Percentiles rank a stretch among this genome's conserved stretches.
Evolutionary conservation across 495 filamentous ascomycete species (phyloP).

Genomic region (Aspergillus ellipticus): DNA sequence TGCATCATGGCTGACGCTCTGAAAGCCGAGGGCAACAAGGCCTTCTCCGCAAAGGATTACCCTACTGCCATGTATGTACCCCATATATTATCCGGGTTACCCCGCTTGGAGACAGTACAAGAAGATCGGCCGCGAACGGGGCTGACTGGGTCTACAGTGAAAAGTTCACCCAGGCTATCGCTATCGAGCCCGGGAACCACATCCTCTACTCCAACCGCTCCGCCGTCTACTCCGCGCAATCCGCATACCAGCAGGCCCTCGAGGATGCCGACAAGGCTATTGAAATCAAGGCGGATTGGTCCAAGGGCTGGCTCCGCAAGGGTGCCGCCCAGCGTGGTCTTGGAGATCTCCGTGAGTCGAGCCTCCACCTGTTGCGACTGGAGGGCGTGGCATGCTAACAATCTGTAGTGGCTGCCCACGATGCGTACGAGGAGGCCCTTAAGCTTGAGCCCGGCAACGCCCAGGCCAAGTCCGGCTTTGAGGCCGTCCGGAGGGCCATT

Average conservation of each 20-base stretch:
- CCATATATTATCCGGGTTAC: conserved; percentile 34
- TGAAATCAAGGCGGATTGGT: conserved; percentile 95
- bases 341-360: conserved; percentile 67
- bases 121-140: neutral
- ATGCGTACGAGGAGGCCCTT: conserved; percentile 88
- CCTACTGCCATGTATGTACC: conserved; percentile 82
- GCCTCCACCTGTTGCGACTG: neutral
- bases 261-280: conserved; percentile 90
- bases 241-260: conserved; percentile 77
- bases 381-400: conserved; percentile 10
- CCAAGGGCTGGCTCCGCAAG: conserved; percentile 91
- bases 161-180: conserved; percentile 91
- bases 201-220: conserved; percentile 98
- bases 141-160: conserved; percentile 52
- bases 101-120: conserved; percentile 8
- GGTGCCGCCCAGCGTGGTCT: conserved; percentile 84
- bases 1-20: conserved; percentile 58
- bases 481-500: conserved; percentile 82
- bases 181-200: conserved; percentile 83
- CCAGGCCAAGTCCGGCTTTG: conserved; percentile 83
- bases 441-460: conserved; percentile 89
- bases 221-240: conserved; percentile 89
- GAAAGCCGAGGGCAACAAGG: conserved; percentile 97
- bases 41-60: conserved; percentile 95
- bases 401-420: conserved; percentile 63